Evolutionary conservation across 176 grass and related monocot genomes (phyloP).

Genomic region (bread wheat (Triticum aestivum)): IWGSC_CS_RefSeq_v2.1 NC_057814.1:311331041-311331540

Average conservation of each 20-base stretch:
- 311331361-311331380: not conserved
- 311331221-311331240: slow-evolving; percentile 14
- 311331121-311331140: slow-evolving; percentile 79
- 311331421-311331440: slow-evolving; percentile 10
- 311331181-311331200: slow-evolving; percentile 98
- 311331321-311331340: slow-evolving; percentile 11
- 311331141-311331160: slow-evolving; percentile 93
- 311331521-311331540: not conserved
- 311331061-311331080: slow-evolving; percentile 78
- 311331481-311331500: not conserved
- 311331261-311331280: slow-evolving; percentile 1
- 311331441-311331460: not conserved
- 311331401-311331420: not conserved
- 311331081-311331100: slow-evolving; percentile 80
- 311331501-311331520: not conserved
- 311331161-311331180: slow-evolving; percentile 90
- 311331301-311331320: not conserved
- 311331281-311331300: not conserved
- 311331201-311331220: slow-evolving; percentile 21
- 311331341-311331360: not conserved
- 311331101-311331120: slow-evolving; percentile 78
- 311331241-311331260: not conserved
- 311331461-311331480: not conserved
- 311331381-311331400: not conserved
- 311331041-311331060: slow-evolving; percentile 24